Evolutionary conservation across 2,329 filamentous ascomycete species (phyloP).

Genomic region (Penicillium nordicum): DNA sequence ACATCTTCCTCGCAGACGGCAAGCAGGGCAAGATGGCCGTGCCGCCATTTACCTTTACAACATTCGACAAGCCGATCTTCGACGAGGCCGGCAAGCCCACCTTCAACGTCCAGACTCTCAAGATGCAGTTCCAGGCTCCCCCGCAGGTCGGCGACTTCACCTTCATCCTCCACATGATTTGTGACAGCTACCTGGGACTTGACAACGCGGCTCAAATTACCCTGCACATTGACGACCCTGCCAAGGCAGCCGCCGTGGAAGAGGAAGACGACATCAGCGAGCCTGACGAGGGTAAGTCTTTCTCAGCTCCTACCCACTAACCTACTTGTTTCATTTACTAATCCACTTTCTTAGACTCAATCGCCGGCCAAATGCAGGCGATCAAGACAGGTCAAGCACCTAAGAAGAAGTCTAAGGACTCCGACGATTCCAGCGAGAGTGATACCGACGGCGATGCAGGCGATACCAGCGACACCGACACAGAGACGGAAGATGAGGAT

Average conservation of each 20-base stretch:
- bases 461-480: conserved; percentile 56
- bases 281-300: conserved; percentile 83
- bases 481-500: conserved; percentile 78
- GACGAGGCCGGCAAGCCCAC: conserved; percentile 78
- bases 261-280: conserved; percentile 96
- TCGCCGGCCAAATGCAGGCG: conserved; percentile 86
- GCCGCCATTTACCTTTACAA: conserved; percentile 89
- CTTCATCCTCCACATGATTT: conserved; percentile 90
- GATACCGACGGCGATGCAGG: conserved; percentile 62
- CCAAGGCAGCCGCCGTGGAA: conserved; percentile 74
- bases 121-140: conserved; percentile 94
- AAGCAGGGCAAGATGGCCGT: conserved; percentile 96
- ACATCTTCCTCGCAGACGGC: conserved; percentile 88
- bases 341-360: conserved; percentile 60
- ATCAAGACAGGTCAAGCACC: conserved; percentile 66
- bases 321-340: conserved; percentile 11
- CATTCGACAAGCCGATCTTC: conserved; percentile 86
- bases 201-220: conserved; percentile 90
- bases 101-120: conserved; percentile 91
- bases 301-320: not conserved
- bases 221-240: conserved; percentile 81
- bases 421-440: conserved; percentile 61
- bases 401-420: conserved; percentile 54
- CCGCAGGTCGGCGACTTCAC: conserved; percentile 89
- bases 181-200: conserved; percentile 92